phyloP scores from a whole-genome alignment of 1,139 yeast genomes.

The Saccharomyces hybrid region DNA sequence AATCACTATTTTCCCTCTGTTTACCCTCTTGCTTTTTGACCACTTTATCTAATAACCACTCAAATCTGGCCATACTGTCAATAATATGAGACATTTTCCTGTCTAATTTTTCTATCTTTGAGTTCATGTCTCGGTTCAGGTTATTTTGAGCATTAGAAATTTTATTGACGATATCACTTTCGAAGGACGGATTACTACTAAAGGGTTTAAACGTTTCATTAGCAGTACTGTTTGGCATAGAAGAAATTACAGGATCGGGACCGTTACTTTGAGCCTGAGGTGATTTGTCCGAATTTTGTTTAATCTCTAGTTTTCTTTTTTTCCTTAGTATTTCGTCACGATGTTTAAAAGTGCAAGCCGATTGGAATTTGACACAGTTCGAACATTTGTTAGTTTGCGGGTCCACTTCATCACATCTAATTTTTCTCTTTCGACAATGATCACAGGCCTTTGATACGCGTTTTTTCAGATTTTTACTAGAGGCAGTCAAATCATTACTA shows the following conservation, averaged over 20 bases:
- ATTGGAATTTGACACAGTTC: conserved; percentile 24
- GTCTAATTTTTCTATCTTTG: conserved; percentile 19
- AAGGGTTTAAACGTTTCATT: background rate
- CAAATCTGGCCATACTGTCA: conserved; percentile 20
- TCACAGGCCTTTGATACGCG: conserved; percentile 34
- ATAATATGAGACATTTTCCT: conserved; percentile 20
- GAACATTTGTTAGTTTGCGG: conserved; percentile 20
- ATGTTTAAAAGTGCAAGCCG: conserved; percentile 15
- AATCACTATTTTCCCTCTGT: conserved; percentile 1
- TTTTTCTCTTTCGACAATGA: conserved; percentile 33
- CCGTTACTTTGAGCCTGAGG: background rate
- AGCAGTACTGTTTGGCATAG: background rate
- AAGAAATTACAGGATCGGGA: background rate
- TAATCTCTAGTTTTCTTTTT: conserved; percentile 4
- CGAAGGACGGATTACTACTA: background rate
- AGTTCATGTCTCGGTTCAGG: conserved; percentile 1
- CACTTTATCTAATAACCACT: conserved; percentile 14
- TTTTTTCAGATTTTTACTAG: conserved; percentile 6
- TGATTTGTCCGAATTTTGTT: background rate
- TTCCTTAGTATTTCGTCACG: conserved; percentile 5
- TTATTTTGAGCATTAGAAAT: background rate
- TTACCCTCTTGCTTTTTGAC: conserved; percentile 7
- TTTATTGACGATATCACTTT: conserved; percentile 1
- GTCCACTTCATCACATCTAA: conserved; percentile 30
- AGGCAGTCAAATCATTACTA: background rate